Evolutionary conservation across 352 stramenopile species (phyloP).

Genomic region (Phytophthora hibernalis): DNA sequence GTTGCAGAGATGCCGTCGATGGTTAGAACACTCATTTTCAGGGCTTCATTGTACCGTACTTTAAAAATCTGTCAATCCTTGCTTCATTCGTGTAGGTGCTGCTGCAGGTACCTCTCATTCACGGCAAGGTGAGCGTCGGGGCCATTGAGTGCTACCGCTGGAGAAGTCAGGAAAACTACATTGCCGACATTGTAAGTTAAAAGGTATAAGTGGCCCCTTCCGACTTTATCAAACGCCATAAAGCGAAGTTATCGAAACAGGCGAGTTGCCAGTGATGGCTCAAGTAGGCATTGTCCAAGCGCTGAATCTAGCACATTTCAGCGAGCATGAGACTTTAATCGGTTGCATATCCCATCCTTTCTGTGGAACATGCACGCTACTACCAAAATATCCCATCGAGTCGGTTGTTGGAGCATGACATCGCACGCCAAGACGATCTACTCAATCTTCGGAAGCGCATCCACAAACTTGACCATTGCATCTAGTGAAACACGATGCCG

Average conservation of each 20-base stretch:
- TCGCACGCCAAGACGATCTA: conserved; percentile 12
- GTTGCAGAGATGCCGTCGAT: not conserved
- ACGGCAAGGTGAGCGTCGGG: conserved; percentile 3
- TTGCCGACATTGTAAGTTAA: conserved; percentile 13
- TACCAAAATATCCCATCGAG: conserved; percentile 1
- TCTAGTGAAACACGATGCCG: conserved; percentile 7
- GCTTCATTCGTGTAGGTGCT: conserved; percentile 4
- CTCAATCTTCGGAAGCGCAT: conserved; percentile 1
- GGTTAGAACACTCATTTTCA: not conserved
- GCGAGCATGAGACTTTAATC: conserved; percentile 10
- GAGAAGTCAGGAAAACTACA: conserved; percentile 10
- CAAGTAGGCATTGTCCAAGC: not conserved
- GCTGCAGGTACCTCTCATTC: conserved; percentile 9
- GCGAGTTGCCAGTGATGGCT: conserved; percentile 9
- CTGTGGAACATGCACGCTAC: conserved; percentile 6
- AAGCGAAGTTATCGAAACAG: conserved; percentile 6
- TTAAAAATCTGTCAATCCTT: conserved; percentile 7
- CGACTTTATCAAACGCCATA: conserved; percentile 13
- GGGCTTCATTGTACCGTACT: not conserved
- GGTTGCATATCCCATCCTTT: not conserved
- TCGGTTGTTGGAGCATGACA: conserved; percentile 2
- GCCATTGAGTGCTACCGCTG: not conserved
- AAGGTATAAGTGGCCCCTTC: not conserved
- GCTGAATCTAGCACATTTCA: conserved; percentile 23
- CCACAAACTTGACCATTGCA: conserved; percentile 10